Base-by-base conservation (phyloP, 805 yeast genomes). In the Hanseniaspora vineae region DNA sequence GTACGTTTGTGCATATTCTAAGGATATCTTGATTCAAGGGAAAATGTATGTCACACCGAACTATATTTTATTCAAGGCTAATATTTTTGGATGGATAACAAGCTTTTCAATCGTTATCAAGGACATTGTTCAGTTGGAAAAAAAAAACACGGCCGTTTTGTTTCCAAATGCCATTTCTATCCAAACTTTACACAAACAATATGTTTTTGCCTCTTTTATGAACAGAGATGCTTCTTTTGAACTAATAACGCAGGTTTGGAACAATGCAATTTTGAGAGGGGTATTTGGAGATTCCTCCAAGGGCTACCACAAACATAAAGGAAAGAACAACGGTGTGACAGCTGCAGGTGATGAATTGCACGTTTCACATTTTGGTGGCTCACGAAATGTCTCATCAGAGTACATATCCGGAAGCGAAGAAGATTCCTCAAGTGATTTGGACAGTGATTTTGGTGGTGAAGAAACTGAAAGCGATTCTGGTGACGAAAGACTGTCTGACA, bases 121-220 rank as follows among this genome's bases (percentile, higher is more conserved):
- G 47, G 84, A 81, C 53, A 76, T 82, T 19, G 71, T 79, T 31
- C 77, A 76, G 52, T 70, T 82, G 18, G 82, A 78, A 51, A 81
- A 81, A 60, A 76, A 72, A 58, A 71, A 76, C 14, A 81, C 87
- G 0, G 83, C 80, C 0, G 80, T 78, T 0, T 66, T 82, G 14
- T 79, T 82, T 51, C 87, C 87, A 6, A 82, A 81, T 57, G 86
- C 84, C 0, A 73, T 82, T 51, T 71, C 73, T 42, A 71, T 82
- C 19, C 72, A 76, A 48, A 81, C 88, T 1, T 62, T 79, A 44
- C 84, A 81, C 55, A 76, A 73, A 23, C 76, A 73, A 54, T 78
- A 75, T 57, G 70, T 72, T 0, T 82, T 82, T 67, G 86, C 86
- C 0, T 74, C 83, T 0, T 76, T 82, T 51, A 66, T 80, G 29